Percentiles rank a stretch among this genome's conserved stretches.
These are phyloP conservation scores for Barnettozyma populi DNA, from an alignment of 805 yeast species.

Conservation along the genomic window DNA sequence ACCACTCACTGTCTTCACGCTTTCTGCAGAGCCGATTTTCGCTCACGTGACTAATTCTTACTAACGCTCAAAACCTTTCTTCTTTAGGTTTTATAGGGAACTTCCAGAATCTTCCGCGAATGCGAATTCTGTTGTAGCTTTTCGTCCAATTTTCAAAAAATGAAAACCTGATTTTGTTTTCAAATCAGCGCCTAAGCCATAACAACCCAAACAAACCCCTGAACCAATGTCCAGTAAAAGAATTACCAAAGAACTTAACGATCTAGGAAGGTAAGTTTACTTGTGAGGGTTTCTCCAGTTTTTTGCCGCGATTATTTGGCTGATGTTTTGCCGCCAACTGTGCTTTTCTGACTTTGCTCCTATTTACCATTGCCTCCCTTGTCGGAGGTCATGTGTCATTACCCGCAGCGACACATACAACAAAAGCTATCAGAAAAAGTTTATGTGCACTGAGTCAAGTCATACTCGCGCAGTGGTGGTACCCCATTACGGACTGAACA, in stretches of 20 bases:
- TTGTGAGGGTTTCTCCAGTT: not conserved
- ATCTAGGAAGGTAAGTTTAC: constrained; percentile 79
- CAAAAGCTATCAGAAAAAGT: too few species aligned
- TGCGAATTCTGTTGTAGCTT: not conserved
- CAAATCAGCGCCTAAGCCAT: not conserved
- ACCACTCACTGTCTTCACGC: too few species aligned
- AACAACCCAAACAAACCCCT: not conserved
- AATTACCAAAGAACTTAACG: constrained; percentile 91
- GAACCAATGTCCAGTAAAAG: constrained; percentile 66
- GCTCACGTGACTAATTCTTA: not conserved
- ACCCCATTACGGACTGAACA: not conserved
- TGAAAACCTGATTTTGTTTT: not conserved
- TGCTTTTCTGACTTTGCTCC: not conserved
- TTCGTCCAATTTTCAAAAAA: not conserved
- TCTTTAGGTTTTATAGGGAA: not conserved
- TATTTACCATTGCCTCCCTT: not conserved
- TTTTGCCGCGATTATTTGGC: not conserved
- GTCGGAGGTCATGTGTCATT: not conserved
- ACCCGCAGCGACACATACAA: not conserved
- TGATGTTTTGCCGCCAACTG: not conserved
- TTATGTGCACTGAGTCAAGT: not conserved
- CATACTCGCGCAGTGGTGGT: not conserved
- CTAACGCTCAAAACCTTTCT: not conserved
- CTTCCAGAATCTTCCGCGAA: constrained; percentile 2
- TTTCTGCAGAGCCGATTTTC: too few species aligned